Conservation (phyloP, 768 basidiomycete genomes). For the Mycena maculata region DNA sequence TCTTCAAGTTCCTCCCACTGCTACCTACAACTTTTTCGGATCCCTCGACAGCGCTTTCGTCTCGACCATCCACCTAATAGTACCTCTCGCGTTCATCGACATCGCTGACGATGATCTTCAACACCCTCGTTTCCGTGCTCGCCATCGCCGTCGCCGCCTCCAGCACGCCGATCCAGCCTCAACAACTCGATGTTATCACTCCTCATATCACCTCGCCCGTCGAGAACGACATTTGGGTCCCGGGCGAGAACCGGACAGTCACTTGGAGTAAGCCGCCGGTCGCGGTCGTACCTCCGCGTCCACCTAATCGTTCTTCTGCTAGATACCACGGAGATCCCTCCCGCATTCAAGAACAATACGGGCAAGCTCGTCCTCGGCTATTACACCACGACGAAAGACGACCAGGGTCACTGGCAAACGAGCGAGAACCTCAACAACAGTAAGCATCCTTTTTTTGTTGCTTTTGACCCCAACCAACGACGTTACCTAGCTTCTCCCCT, state of each 20-base stretch:
- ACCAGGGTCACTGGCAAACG: not conserved
- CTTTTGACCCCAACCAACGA: not conserved
- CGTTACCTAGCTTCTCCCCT: constrained; percentile 40
- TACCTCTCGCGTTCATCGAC: constrained; percentile 5
- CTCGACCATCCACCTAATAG: constrained; percentile 22
- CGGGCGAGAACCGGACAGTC: constrained; percentile 48
- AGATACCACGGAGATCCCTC: constrained; percentile 51
- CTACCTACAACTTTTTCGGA: constrained; percentile 19
- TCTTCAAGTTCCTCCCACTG: constrained; percentile 21
- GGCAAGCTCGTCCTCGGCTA: constrained; percentile 59
- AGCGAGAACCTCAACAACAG: constrained; percentile 63
- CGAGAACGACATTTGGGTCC: constrained; percentile 44
- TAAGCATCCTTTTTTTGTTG: not conserved
- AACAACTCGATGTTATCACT: constrained; percentile 45
- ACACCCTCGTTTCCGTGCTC: constrained; percentile 39
- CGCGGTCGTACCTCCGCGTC: too few relatives aligned
- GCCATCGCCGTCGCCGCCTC: constrained; percentile 40
- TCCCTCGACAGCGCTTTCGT: constrained; percentile 20
- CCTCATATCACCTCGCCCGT: constrained; percentile 54
- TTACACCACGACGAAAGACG: constrained; percentile 21
- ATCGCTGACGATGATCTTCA: constrained; percentile 32
- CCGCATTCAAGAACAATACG: constrained; percentile 36
- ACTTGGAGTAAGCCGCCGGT: constrained; percentile 48
- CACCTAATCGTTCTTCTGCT: not conserved
- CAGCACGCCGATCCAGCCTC: constrained; percentile 34